phyloP scores from a whole-genome alignment of 2,329 filamentous ascomycete species.

The Arthroderma sp. region DNA sequence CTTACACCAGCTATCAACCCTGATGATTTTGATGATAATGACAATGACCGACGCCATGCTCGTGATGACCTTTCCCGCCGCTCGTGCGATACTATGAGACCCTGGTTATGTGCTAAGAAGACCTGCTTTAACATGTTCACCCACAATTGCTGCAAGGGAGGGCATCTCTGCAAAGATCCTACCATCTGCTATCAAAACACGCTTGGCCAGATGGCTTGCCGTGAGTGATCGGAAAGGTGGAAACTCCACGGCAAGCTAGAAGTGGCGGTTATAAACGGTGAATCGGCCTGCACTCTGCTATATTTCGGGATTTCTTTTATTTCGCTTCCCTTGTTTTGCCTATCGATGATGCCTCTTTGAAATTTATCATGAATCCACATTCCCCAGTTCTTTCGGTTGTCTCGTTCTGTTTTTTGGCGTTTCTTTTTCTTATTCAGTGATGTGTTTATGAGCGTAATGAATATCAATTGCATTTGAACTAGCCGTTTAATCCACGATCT shows the following conservation, averaged over 20 bases:
- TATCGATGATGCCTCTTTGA: too few species aligned
- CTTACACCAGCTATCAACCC: constrained; percentile 5
- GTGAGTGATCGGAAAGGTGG: not conserved
- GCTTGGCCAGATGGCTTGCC: constrained; percentile 2
- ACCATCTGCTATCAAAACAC: constrained; percentile 3
- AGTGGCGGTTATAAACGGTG: not conserved
- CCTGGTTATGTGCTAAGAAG: constrained; percentile 7
- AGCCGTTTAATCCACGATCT: too few species aligned
- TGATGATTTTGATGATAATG: not conserved
- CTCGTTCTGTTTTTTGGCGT: too few species aligned
- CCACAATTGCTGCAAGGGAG: constrained; percentile 10
- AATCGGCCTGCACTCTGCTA: too few species aligned
- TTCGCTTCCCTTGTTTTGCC: too few species aligned
- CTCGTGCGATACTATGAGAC: not conserved
- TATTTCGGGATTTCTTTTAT: too few species aligned
- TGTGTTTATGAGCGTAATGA: too few species aligned
- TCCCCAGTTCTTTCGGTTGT: too few species aligned
- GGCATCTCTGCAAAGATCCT: constrained; percentile 4
- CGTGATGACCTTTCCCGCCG: constrained; percentile 1
- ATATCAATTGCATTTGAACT: too few species aligned
- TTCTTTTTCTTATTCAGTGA: too few species aligned
- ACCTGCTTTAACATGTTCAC: constrained; percentile 8
- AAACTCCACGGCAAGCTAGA: not conserved
- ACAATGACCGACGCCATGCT: not conserved
- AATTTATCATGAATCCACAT: too few species aligned